These are phyloP conservation scores for Termitomyces sp. DNA, from an alignment of 768 basidiomycete species.

Conservation along the genomic window DNA sequence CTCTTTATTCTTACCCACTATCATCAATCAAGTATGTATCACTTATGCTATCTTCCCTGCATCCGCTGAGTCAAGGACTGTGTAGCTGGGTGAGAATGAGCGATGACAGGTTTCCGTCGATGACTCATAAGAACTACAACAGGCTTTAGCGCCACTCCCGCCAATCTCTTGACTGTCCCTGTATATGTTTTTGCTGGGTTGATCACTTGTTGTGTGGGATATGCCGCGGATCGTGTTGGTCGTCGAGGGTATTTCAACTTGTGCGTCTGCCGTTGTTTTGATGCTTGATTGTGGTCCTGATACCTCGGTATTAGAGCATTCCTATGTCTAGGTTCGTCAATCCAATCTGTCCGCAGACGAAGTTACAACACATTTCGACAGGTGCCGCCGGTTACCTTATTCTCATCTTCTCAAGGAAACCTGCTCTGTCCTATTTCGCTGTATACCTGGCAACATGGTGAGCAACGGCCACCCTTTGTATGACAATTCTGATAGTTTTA, in stretches of 20 bases:
- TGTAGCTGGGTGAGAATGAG: slow-evolving; percentile 22
- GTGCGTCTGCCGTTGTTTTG: slow-evolving; percentile 27
- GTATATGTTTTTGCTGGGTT: slow-evolving; percentile 68
- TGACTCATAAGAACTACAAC: background rate
- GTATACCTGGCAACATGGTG: slow-evolving; percentile 67
- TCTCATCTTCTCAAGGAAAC: slow-evolving; percentile 52
- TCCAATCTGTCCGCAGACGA: slow-evolving; percentile 13
- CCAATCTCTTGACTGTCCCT: slow-evolving; percentile 74
- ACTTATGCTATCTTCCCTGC: background rate
- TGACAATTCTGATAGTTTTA: background rate
- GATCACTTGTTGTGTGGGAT: slow-evolving; percentile 60
- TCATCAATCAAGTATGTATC: slow-evolving; percentile 57
- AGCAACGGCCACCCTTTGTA: slow-evolving; percentile 13
- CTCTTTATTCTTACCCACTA: slow-evolving; percentile 71
- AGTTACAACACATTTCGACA: slow-evolving; percentile 12
- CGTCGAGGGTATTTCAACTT: slow-evolving; percentile 60
- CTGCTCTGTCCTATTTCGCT: slow-evolving; percentile 66
- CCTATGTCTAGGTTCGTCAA: slow-evolving; percentile 26
- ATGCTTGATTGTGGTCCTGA: background rate
- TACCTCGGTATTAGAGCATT: slow-evolving; percentile 21
- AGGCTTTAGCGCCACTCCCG: slow-evolving; percentile 65
- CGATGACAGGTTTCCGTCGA: background rate
- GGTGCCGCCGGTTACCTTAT: slow-evolving; percentile 67
- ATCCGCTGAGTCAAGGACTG: slow-evolving; percentile 1
- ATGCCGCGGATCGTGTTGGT: slow-evolving; percentile 53